These are phyloP conservation scores for Fusarium transvaalense DNA, from an alignment of 2,329 filamentous ascomycete species.

Conservation along the genomic window DNA sequence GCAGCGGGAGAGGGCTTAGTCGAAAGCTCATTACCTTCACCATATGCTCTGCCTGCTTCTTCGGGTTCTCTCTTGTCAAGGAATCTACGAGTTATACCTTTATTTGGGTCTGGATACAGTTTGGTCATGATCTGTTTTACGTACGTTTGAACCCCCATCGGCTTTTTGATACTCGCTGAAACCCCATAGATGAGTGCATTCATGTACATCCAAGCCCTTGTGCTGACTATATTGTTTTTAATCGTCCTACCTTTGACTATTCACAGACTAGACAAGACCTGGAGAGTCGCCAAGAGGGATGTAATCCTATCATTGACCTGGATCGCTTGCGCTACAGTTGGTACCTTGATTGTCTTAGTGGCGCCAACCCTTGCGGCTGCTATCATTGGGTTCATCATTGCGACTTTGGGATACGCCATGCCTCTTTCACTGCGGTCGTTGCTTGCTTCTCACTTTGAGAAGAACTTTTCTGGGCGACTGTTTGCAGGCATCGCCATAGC, in stretches of 20 bases:
- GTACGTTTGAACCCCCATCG: not conserved
- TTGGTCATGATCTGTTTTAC: not conserved
- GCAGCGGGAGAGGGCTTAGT: not conserved
- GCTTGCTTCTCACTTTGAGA: not conserved
- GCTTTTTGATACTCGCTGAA: not conserved
- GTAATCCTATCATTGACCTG: not conserved
- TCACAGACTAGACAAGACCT: not conserved
- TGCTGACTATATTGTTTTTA: not conserved
- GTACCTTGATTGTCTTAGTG: not conserved
- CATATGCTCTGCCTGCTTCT: slow-evolving; percentile 10
- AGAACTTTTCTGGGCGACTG: slow-evolving; percentile 3
- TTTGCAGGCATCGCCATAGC: slow-evolving; percentile 4
- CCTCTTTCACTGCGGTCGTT: slow-evolving; percentile 3
- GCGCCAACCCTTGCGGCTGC: slow-evolving; percentile 4
- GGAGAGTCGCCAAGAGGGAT: slow-evolving; percentile 1
- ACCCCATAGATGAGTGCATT: not conserved
- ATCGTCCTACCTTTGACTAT: not conserved
- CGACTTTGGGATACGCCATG: not conserved
- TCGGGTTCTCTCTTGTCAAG: not conserved
- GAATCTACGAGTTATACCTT: not conserved
- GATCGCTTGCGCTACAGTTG: not conserved
- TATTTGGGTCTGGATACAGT: not conserved
- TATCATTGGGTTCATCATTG: slow-evolving; percentile 1
- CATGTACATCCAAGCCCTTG: slow-evolving; percentile 5
- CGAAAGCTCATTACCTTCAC: not conserved